A percentile compares a stretch with the other conserved stretches of the same genome.
These are phyloP conservation scores for Endocarpon pusillum DNA, from an alignment of 495 filamentous ascomycete species.

Conservation along the genomic window DNA sequence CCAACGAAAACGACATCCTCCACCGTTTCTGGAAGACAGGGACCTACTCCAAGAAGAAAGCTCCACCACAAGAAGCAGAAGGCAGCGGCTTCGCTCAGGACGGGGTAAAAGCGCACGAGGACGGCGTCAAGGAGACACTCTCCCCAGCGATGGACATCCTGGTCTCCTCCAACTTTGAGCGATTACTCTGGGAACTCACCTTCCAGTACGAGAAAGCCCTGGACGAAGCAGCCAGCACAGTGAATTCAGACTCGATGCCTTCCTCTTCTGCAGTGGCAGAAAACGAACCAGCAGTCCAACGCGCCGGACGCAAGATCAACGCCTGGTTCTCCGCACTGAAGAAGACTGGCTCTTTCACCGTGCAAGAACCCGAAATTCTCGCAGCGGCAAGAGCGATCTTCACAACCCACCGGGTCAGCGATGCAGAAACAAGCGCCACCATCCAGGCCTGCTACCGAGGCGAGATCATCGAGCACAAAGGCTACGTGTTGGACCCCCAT, in stretches of 20 bases:
- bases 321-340: conserved; percentile 64
- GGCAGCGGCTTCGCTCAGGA: conserved; percentile 54
- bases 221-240: conserved; percentile 1
- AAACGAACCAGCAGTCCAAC: conserved; percentile 18
- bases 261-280: no score
- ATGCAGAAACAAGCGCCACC: conserved; percentile 55
- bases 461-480: conserved; percentile 25
- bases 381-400: conserved; percentile 48
- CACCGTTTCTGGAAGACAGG: conserved; percentile 72
- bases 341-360: conserved; percentile 56
- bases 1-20: conserved; percentile 81
- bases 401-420: conserved; percentile 66
- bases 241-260: no score
- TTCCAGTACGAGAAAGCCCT: no score
- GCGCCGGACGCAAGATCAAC: conserved; percentile 44
- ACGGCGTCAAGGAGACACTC: conserved; percentile 69
- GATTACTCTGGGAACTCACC: conserved; percentile 88
- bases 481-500: conserved; percentile 85
- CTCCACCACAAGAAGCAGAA: conserved; percentile 30
- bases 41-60: conserved; percentile 58
- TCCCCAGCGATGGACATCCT: conserved; percentile 95
- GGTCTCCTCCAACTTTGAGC: conserved; percentile 88
- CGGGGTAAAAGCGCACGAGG: conserved; percentile 48
- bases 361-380: conserved; percentile 50
- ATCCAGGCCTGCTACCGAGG: conserved; percentile 46